A percentile compares a stretch with the other conserved stretches of the same genome.
phyloP scores from a whole-genome alignment of 2,329 filamentous ascomycete genomes.

The Cercospora sp. region DNA sequence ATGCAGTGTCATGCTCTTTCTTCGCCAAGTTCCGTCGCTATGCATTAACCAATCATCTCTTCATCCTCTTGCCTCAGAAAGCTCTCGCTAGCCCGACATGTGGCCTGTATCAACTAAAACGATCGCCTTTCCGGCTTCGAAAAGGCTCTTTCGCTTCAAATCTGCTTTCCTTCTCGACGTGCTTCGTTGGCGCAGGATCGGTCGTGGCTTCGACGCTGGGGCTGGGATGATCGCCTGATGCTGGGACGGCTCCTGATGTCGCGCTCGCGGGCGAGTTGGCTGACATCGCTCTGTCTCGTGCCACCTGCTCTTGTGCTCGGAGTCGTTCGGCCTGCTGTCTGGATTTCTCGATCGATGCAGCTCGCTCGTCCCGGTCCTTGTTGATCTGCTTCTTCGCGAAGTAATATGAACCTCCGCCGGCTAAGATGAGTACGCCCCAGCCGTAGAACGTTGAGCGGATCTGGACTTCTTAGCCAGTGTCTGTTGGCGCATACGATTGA shows the following conservation, averaged over 20 bases:
- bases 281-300: constrained; percentile 17
- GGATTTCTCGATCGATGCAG: constrained; percentile 68
- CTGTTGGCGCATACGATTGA: neutral
- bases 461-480: constrained; percentile 14
- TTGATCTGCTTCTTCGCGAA: constrained; percentile 96
- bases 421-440: constrained; percentile 84
- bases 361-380: constrained; percentile 73
- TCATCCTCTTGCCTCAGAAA: neutral
- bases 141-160: constrained; percentile 81
- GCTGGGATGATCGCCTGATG: constrained; percentile 21
- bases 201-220: constrained; percentile 24
- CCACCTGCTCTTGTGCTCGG: constrained; percentile 29
- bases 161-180: constrained; percentile 79
- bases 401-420: constrained; percentile 88
- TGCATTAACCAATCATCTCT: constrained; percentile 8
- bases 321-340: constrained; percentile 31
- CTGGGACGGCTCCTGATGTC: constrained; percentile 27
- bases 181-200: constrained; percentile 83
- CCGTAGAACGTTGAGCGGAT: constrained; percentile 62
- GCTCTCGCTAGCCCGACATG: constrained; percentile 9
- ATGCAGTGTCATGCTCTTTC: constrained; percentile 9
- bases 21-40: constrained; percentile 1
- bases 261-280: constrained; percentile 40
- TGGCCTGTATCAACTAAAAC: constrained; percentile 57
- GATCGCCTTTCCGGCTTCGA: constrained; percentile 77